These are phyloP conservation scores for Fagopyrum tataricum DNA, from an alignment of 148 eudicot species.

Conservation along the genomic window DNA sequence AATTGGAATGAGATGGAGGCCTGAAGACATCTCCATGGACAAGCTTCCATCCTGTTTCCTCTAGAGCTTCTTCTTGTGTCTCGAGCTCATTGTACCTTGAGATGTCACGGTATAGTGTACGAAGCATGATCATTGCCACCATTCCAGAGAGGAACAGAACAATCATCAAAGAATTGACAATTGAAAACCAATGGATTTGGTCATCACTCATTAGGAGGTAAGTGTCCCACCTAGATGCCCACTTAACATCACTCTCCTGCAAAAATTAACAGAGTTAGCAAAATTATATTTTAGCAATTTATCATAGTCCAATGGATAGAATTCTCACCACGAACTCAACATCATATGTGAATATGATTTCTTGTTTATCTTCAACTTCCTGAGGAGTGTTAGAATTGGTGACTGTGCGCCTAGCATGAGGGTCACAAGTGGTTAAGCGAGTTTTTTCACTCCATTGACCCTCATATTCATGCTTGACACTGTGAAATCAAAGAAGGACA, in stretches of 20 bases:
- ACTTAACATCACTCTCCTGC: constrained; percentile 46
- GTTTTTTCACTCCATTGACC: constrained; percentile 37
- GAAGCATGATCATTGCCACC: constrained; percentile 50
- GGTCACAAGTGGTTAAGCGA: constrained; percentile 37
- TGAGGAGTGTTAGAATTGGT: constrained; percentile 41
- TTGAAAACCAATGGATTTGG: constrained; percentile 45
- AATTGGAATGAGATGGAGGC: constrained; percentile 32
- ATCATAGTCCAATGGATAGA: neutral
- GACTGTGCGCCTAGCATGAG: constrained; percentile 40
- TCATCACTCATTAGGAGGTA: constrained; percentile 44
- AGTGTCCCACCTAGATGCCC: constrained; percentile 51
- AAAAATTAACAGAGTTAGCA: neutral
- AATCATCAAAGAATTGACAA: constrained; percentile 44
- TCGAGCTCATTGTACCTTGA: constrained; percentile 43
- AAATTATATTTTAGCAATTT: neutral
- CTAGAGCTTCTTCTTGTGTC: constrained; percentile 45
- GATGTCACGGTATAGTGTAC: constrained; percentile 42
- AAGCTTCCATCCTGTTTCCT: constrained; percentile 45
- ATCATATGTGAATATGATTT: constrained; percentile 39
- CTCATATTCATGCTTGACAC: constrained; percentile 46
- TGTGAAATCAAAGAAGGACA: constrained; percentile 11
- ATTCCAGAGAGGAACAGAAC: constrained; percentile 44
- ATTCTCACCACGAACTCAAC: constrained; percentile 34
- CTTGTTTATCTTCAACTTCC: constrained; percentile 45
- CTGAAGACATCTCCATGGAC: constrained; percentile 46